Evolutionary conservation across 441 rosid genomes (phyloP), one percentile per base, ranked within the genome.

Genomic region (Eruca vesicaria): DNA sequence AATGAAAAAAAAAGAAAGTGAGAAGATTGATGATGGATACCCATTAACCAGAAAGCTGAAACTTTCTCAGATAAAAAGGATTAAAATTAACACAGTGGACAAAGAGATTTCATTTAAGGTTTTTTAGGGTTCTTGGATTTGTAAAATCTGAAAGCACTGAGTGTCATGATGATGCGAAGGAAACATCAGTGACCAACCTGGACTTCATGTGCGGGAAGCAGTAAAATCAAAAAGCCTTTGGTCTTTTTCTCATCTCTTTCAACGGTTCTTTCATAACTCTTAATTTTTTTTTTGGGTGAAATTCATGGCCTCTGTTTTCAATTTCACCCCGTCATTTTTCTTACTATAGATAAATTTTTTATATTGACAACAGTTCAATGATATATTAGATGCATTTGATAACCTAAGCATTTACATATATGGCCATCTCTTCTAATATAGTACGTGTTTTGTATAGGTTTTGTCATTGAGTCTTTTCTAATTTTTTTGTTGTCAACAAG

Each of bases 251-350:
- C 63, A 38, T 31, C 28, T 78, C n/a, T 28, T 78, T 72, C 80
- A 72, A 78, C 80, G 69, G 58, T 60, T 60, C 63, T 72, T 59
- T 78, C 77, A 78, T 78, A 72, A 52, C 81, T 36, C 52, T 72
- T 65, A n/a, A n/a, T n/a, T n/a, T n/a, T n/a, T n/a, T n/a, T n/a
- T n/a, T n/a, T n/a, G n/a, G n/a, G n/a, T n/a, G n/a, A n/a, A n/a
- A n/a, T n/a, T n/a, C 66, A 18, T 18, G 15, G 35, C 57, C 55
- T 38, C 53, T 38, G 12, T 12, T 21, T 36, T 63, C 19, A 20
- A 7, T 21, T 36, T 63, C 19, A 60, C 41, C 64, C 21, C 5
- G 48, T 61, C 28, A 18, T 32, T 59, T 18, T 61, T 61, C 15
- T 61, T 61, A 33, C 28, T 61, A 6, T 48, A 23, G 26, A 23